phyloP scores from a whole-genome alignment of 2,329 filamentous ascomycete species.

The Cylindrodendrum hubeiense region DNA sequence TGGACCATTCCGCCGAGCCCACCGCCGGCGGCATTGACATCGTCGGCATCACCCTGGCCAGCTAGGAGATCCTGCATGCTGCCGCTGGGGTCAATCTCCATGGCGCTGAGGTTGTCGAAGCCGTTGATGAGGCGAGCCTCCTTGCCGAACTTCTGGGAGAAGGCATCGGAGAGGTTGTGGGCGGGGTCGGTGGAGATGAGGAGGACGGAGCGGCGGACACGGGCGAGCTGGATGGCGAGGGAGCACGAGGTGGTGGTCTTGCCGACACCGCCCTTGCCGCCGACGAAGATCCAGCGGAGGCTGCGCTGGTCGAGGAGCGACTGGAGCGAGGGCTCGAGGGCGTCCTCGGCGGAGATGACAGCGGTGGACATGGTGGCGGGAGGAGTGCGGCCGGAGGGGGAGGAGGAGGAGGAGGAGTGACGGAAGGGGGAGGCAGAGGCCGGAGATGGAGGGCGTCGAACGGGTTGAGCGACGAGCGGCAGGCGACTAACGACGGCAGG shows the following conservation, averaged over 20 bases:
- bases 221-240: conserved; percentile 96
- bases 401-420: neutral
- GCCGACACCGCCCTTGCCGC: conserved; percentile 97
- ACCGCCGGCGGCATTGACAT: conserved; percentile 75
- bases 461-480: neutral
- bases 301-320: conserved; percentile 95
- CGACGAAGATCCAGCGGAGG: conserved; percentile 98
- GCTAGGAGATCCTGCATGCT: conserved; percentile 96
- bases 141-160: conserved; percentile 99
- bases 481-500: neutral
- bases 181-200: conserved; percentile 99
- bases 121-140: conserved; percentile 93
- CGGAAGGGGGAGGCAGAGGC: neutral
- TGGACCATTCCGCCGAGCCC: conserved; percentile 97
- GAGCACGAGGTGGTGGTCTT: conserved; percentile 99
- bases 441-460: neutral
- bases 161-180: conserved; percentile 97
- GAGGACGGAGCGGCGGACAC: conserved; percentile 92
- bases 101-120: conserved; percentile 93
- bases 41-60: conserved; percentile 77
- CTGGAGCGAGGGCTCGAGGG: conserved; percentile 92
- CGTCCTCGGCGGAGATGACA: conserved; percentile 68
- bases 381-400: neutral
- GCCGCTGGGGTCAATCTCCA: conserved; percentile 99
- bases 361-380: conserved; percentile 53